These are phyloP conservation scores for Alnus glutinosa DNA, from an alignment of 306 rosid species.

Conservation along the genomic window DNA sequence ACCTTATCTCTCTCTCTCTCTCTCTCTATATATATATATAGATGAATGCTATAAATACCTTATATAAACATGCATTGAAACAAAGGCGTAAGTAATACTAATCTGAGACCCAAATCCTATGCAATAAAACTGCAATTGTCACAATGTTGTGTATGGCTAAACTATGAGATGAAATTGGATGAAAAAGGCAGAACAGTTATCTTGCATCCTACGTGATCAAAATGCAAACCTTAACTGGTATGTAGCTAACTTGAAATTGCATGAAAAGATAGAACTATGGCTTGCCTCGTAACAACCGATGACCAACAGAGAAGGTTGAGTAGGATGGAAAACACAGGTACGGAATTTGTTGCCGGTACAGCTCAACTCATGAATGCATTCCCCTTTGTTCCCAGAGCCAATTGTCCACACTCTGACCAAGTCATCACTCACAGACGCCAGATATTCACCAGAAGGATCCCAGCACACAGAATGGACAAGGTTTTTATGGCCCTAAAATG, in stretches of 20 bases:
- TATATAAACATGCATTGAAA: neutral
- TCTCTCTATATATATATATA: neutral
- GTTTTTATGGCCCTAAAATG: constrained; percentile 66
- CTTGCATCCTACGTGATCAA: neutral
- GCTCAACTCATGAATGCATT: constrained; percentile 48
- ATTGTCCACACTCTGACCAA: constrained; percentile 62
- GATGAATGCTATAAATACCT: too few relatives aligned
- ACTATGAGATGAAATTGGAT: neutral
- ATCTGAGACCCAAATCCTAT: neutral
- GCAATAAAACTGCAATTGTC: neutral
- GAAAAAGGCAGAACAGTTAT: neutral
- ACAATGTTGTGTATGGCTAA: neutral
- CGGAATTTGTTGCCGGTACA: constrained; percentile 46
- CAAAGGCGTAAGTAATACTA: neutral
- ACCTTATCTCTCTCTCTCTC: neutral
- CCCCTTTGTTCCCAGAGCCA: constrained; percentile 50
- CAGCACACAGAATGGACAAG: constrained; percentile 64
- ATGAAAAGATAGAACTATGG: constrained; percentile 14
- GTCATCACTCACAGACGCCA: constrained; percentile 78
- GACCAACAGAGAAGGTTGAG: constrained; percentile 44
- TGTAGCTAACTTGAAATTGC: neutral
- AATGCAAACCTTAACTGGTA: neutral
- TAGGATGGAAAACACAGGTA: constrained; percentile 71
- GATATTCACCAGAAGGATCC: constrained; percentile 63
- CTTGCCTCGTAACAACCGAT: constrained; percentile 67